These are phyloP conservation scores for Pseudozyma thailandica DNA, from an alignment of 1,284 basidiomycete species.

Conservation along the genomic window DNA sequence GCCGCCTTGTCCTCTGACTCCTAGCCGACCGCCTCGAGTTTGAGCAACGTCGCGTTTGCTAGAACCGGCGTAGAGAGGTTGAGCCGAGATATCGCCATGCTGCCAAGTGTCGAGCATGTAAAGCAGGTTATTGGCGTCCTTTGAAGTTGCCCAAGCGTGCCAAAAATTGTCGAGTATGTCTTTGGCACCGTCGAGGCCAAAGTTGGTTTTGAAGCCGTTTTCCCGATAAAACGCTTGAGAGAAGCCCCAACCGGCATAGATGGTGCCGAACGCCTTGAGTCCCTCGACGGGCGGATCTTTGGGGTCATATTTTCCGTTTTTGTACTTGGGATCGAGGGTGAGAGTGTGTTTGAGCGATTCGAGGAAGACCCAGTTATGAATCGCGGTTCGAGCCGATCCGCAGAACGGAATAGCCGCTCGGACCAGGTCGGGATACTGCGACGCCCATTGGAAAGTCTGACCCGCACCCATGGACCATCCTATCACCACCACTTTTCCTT, in stretches of 20 bases:
- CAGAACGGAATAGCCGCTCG: constrained; percentile 48
- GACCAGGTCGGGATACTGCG: constrained; percentile 47
- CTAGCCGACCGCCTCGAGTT: constrained; percentile 17
- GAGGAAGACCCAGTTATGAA: constrained; percentile 54
- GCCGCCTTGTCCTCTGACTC: constrained; percentile 21
- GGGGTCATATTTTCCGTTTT: constrained; percentile 28
- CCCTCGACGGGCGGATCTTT: constrained; percentile 34
- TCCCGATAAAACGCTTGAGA: constrained; percentile 52
- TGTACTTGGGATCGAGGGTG: constrained; percentile 26
- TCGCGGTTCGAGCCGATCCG: constrained; percentile 47
- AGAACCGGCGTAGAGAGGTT: constrained; percentile 34
- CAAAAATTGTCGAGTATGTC: constrained; percentile 35
- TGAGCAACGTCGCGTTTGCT: constrained; percentile 25
- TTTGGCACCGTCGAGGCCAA: constrained; percentile 21
- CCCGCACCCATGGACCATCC: constrained; percentile 55
- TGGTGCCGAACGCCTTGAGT: constrained; percentile 47
- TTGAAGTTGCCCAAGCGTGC: constrained; percentile 32
- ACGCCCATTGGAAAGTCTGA: constrained; percentile 54
- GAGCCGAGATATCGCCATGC: constrained; percentile 47
- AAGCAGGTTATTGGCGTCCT: constrained; percentile 53
- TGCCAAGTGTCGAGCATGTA: constrained; percentile 48
- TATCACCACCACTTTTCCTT: constrained; percentile 32
- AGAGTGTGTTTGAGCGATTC: constrained; percentile 38
- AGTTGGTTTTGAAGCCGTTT: constrained; percentile 37
- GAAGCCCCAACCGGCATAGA: constrained; percentile 59